Percentiles rank a stretch among this genome's conserved stretches.
Conservation (phyloP, 495 filamentous ascomycete species). For the Annulohypoxylon stygium region DNA sequence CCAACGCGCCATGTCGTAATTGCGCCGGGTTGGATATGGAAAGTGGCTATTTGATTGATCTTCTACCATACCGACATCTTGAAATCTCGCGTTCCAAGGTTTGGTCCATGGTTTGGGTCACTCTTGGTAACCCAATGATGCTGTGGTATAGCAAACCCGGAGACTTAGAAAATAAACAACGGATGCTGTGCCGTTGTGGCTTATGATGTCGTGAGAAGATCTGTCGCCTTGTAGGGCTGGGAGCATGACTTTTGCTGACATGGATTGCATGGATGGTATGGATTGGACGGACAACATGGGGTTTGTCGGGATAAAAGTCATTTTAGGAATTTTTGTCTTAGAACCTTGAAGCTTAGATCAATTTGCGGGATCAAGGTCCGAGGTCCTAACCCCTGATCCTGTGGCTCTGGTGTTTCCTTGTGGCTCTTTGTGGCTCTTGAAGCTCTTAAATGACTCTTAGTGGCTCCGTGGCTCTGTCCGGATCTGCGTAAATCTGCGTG, state of each 20-base stretch:
- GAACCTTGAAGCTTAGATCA: constrained; percentile 12
- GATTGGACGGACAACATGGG: background rate
- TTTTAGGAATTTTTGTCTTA: constrained; percentile 10
- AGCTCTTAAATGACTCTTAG: no score
- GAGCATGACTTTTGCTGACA: constrained; percentile 17
- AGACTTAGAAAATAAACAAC: constrained; percentile 15
- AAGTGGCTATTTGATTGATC: constrained; percentile 16
- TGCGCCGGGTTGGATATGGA: constrained; percentile 27
- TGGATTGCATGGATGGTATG: background rate
- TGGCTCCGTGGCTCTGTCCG: no score
- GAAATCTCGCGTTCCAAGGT: constrained; percentile 16
- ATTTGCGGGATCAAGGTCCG: constrained; percentile 7
- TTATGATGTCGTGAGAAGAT: constrained; percentile 37
- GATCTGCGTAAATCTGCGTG: background rate
- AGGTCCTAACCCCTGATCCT: constrained; percentile 4
- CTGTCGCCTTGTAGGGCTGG: constrained; percentile 43
- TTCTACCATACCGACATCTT: no score
- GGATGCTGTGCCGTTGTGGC: constrained; percentile 33
- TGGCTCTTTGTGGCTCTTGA: background rate
- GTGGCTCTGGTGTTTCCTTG: constrained; percentile 4
- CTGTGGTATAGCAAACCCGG: background rate
- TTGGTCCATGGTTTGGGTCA: no score
- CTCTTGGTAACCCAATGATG: constrained; percentile 8
- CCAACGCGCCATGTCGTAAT: constrained; percentile 9
- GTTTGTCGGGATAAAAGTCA: constrained; percentile 19